A percentile compares a stretch with the other conserved stretches of the same genome.
Evolutionary conservation across 208 protist genomes (phyloP).

Genomic region (Herpetomonas samuelpessoai): DNA sequence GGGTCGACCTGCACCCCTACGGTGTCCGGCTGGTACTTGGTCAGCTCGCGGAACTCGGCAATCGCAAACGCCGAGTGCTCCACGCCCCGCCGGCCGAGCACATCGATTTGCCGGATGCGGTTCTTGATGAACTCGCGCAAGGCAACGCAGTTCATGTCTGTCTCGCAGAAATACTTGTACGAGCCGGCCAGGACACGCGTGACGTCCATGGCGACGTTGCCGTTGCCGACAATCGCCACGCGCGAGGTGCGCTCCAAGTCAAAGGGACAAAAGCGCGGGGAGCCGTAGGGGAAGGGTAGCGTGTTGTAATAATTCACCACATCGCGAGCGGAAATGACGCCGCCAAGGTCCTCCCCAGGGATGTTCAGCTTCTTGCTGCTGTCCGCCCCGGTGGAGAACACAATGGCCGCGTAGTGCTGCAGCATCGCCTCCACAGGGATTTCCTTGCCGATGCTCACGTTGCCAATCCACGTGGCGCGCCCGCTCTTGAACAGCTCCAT

Average conservation of each 20-base stretch:
- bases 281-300: slow-evolving; percentile 80
- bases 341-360: slow-evolving; percentile 75
- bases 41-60: slow-evolving; percentile 96
- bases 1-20: slow-evolving; percentile 65
- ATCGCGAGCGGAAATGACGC: slow-evolving; percentile 77
- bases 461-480: slow-evolving; percentile 91
- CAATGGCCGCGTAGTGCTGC: slow-evolving; percentile 89
- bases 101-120: slow-evolving; percentile 58
- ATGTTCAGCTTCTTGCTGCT: slow-evolving; percentile 64
- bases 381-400: slow-evolving; percentile 92
- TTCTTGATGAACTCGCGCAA: slow-evolving; percentile 77
- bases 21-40: slow-evolving; percentile 50
- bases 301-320: slow-evolving; percentile 98
- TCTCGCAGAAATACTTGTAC: slow-evolving; percentile 75
- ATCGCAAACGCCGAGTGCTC: slow-evolving; percentile 93
- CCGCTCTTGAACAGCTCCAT: slow-evolving; percentile 72
- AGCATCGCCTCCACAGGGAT: slow-evolving; percentile 71
- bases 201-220: slow-evolving; percentile 96
- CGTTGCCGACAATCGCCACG: slow-evolving; percentile 88
- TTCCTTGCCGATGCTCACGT: slow-evolving; percentile 87
- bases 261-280: slow-evolving; percentile 76
- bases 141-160: slow-evolving; percentile 91
- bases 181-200: slow-evolving; percentile 83
- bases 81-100: slow-evolving; percentile 90
- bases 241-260: slow-evolving; percentile 39